Conservation (phyloP, 192 early-diverging fungal genomes). For the Backusella tarrabulga region DNA sequence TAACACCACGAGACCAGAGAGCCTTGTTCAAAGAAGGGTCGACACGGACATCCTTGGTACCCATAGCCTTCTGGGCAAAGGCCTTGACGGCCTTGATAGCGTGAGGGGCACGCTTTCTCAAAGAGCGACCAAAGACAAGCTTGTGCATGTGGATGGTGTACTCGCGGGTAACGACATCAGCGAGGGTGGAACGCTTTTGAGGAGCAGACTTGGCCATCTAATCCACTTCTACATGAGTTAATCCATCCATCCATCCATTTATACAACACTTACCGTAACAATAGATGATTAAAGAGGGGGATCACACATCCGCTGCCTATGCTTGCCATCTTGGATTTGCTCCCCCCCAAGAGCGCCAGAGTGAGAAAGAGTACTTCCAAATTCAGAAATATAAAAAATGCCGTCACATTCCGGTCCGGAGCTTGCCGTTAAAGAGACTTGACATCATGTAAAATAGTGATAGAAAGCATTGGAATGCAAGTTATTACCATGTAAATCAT, state of each 20-base stretch:
- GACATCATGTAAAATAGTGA: not conserved
- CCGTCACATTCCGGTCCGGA: slow-evolving; percentile 7
- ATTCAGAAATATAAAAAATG: not conserved
- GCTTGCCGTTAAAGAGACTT: not conserved
- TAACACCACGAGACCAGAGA: slow-evolving; percentile 92
- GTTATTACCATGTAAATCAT: not conserved
- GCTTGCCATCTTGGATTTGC: not conserved
- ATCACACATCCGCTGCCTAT: not conserved
- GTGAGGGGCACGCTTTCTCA: slow-evolving; percentile 97
- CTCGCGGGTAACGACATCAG: slow-evolving; percentile 94
- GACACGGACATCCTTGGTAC: slow-evolving; percentile 94
- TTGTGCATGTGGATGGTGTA: slow-evolving; percentile 99
- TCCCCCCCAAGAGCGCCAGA: not conserved
- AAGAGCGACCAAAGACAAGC: slow-evolving; percentile 74
- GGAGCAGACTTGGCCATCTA: slow-evolving; percentile 19
- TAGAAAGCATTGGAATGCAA: slow-evolving; percentile 8
- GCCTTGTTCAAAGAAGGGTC: slow-evolving; percentile 95
- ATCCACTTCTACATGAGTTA: not conserved
- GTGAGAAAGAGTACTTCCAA: not conserved
- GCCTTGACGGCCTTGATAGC: slow-evolving; percentile 91
- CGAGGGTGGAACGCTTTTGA: slow-evolving; percentile 72
- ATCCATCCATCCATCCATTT: not conserved
- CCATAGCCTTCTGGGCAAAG: slow-evolving; percentile 93
- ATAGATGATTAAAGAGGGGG: slow-evolving; percentile 5
- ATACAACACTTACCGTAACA: not conserved